Conservation (phyloP, 495 filamentous ascomycete species). For the Hypoxylon fuscum region DNA sequence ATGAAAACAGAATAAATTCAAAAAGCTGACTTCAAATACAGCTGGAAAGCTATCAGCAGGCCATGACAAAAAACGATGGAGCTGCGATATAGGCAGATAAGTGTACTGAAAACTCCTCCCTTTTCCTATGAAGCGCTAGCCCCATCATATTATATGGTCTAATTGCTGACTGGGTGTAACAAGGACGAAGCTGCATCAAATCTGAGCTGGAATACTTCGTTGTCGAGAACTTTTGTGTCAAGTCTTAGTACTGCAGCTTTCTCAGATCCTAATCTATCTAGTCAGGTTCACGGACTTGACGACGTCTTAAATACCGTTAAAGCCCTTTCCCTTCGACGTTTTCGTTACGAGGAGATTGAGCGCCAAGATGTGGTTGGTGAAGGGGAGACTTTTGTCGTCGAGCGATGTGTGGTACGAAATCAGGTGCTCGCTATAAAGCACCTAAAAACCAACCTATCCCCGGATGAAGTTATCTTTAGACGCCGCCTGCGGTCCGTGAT, state of each 20-base stretch:
- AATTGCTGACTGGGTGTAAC: background rate
- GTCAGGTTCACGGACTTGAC: constrained; percentile 36
- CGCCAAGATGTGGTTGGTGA: constrained; percentile 41
- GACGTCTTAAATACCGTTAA: constrained; percentile 44
- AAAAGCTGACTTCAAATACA: background rate
- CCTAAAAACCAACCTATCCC: constrained; percentile 20
- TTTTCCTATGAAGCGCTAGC: background rate
- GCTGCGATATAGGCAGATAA: background rate
- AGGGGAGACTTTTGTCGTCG: constrained; percentile 47
- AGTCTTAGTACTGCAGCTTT: constrained; percentile 41
- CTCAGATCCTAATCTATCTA: constrained; percentile 23
- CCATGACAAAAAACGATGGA: background rate
- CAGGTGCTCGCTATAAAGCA: constrained; percentile 46
- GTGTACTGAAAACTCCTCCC: background rate
- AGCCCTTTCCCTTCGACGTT: constrained; percentile 39
- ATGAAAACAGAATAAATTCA: background rate
- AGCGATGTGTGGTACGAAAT: constrained; percentile 39
- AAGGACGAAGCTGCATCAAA: constrained; percentile 28
- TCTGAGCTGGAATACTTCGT: constrained; percentile 36
- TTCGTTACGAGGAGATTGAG: constrained; percentile 39
- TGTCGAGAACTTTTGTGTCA: constrained; percentile 42
- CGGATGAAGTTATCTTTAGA: constrained; percentile 33
- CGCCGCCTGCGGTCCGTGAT: constrained; percentile 43
- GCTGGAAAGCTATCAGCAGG: background rate
- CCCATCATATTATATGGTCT: background rate